phyloP scores from a whole-genome alignment of 352 stramenopile species.

The Globisporangium yorkense region DNA sequence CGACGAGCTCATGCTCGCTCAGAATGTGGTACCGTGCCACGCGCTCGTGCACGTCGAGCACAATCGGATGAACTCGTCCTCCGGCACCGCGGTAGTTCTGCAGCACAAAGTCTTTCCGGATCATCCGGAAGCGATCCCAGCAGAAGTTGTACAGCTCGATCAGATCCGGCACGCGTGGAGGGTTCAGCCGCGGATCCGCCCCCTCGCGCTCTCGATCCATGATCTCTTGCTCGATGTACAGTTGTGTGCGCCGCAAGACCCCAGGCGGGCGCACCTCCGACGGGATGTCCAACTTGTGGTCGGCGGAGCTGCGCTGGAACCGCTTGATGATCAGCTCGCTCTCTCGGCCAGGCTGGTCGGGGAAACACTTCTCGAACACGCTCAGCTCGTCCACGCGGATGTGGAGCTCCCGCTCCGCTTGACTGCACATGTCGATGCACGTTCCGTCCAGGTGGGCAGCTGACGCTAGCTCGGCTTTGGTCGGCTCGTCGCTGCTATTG shows the following conservation, averaged over 20 bases:
- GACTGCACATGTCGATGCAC: slow-evolving; percentile 84
- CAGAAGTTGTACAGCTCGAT: slow-evolving; percentile 96
- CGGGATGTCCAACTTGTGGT: slow-evolving; percentile 83
- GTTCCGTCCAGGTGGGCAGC: slow-evolving; percentile 66
- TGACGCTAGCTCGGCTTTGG: slow-evolving; percentile 54
- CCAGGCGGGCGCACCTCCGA: slow-evolving; percentile 73
- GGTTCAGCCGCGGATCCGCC: slow-evolving; percentile 61
- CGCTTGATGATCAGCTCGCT: slow-evolving; percentile 80
- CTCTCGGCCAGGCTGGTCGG: slow-evolving; percentile 44
- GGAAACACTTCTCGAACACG: slow-evolving; percentile 81
- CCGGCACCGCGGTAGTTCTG: slow-evolving; percentile 94
- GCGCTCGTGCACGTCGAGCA: slow-evolving; percentile 91
- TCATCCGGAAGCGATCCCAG: slow-evolving; percentile 95
- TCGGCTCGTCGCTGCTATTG: slow-evolving; percentile 18
- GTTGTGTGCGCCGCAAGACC: slow-evolving; percentile 68
- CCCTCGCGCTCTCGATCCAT: slow-evolving; percentile 75
- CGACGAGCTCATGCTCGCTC: slow-evolving; percentile 92
- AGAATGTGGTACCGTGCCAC: slow-evolving; percentile 94
- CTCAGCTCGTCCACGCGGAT: slow-evolving; percentile 84
- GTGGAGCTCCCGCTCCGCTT: slow-evolving; percentile 73
- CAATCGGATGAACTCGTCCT: slow-evolving; percentile 89
- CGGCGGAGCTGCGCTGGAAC: slow-evolving; percentile 82
- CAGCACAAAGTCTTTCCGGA: slow-evolving; percentile 95
- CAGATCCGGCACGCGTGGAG: slow-evolving; percentile 56
- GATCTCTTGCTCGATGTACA: slow-evolving; percentile 84